Conservation (phyloP, 2,329 filamentous ascomycete species). For the Capronia epimyces region DNA sequence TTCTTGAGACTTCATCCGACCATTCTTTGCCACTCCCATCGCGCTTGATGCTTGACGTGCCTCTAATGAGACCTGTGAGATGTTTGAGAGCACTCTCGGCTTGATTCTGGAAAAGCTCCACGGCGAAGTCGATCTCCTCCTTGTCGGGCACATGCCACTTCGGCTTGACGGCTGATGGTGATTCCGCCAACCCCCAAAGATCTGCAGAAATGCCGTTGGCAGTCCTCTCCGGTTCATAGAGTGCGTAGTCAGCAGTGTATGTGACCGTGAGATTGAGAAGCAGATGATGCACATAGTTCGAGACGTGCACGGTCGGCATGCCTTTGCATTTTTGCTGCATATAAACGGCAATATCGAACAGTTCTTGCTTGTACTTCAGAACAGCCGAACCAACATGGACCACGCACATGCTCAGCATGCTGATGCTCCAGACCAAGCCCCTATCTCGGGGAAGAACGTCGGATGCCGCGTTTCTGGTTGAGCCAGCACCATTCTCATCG, state of each 20-base stretch:
- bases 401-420: slow-evolving; percentile 95
- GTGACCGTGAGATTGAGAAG: slow-evolving; percentile 90
- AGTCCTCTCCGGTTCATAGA: slow-evolving; percentile 76
- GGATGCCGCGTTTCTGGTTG: slow-evolving; percentile 84
- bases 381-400: slow-evolving; percentile 92
- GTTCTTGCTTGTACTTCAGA: slow-evolving; percentile 77
- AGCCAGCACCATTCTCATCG: slow-evolving; percentile 91
- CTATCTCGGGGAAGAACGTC: slow-evolving; percentile 90
- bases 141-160: slow-evolving; percentile 82
- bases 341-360: slow-evolving; percentile 85
- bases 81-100: slow-evolving; percentile 69
- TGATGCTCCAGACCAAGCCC: slow-evolving; percentile 92
- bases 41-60: slow-evolving; percentile 74
- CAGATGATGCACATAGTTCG: slow-evolving; percentile 95
- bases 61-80: slow-evolving; percentile 72
- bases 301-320: slow-evolving; percentile 89
- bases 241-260: slow-evolving; percentile 81
- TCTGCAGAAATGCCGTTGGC: slow-evolving; percentile 65
- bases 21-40: slow-evolving; percentile 97
- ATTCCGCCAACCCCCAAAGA: slow-evolving; percentile 78
- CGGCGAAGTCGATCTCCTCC: slow-evolving; percentile 79
- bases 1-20: slow-evolving; percentile 92
- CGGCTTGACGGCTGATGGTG: slow-evolving; percentile 66
- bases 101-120: slow-evolving; percentile 82
- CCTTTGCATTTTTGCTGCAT: slow-evolving; percentile 96